Conservation (phyloP, 2,329 filamentous ascomycete species). For the Fusarium palustre region DNA sequence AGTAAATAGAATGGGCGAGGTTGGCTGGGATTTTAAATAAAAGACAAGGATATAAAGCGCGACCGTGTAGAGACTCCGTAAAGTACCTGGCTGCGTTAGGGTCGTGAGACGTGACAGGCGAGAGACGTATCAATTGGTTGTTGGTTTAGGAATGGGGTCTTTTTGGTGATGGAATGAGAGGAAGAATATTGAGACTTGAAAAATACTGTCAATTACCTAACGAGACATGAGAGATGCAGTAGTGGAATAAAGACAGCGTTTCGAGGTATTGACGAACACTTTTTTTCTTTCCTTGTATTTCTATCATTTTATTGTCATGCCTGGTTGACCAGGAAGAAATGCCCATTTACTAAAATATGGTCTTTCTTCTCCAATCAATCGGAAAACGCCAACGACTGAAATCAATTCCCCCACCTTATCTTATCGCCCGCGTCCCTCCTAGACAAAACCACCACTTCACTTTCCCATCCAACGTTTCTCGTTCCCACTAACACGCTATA, state of each 20-base stretch:
- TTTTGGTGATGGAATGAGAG: not conserved
- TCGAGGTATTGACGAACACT: not conserved
- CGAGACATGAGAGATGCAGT: not conserved
- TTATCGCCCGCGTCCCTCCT: conserved; percentile 34
- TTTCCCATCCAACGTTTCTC: conserved; percentile 18
- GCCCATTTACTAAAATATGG: not conserved
- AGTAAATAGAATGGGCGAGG: conserved; percentile 44
- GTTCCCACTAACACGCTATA: conserved; percentile 34
- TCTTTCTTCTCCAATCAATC: conserved; percentile 7
- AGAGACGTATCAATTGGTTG: not conserved
- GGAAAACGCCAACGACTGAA: not conserved
- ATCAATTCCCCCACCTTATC: conserved; percentile 31
- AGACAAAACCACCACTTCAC: conserved; percentile 36
- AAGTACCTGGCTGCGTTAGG: conserved; percentile 10
- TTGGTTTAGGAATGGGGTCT: not conserved
- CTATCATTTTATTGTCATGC: conserved; percentile 23
- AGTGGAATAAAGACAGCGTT: not conserved
- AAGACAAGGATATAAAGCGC: conserved; percentile 20
- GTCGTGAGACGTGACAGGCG: conserved; percentile 27
- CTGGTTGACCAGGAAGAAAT: conserved; percentile 27
- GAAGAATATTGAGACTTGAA: not conserved
- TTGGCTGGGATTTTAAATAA: conserved; percentile 13
- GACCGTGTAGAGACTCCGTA: conserved; percentile 28
- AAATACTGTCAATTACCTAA: not conserved
- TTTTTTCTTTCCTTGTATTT: not conserved